phyloP scores from a whole-genome alignment of 345 rosid genomes.

The Hibiscus syriacus region DNA sequence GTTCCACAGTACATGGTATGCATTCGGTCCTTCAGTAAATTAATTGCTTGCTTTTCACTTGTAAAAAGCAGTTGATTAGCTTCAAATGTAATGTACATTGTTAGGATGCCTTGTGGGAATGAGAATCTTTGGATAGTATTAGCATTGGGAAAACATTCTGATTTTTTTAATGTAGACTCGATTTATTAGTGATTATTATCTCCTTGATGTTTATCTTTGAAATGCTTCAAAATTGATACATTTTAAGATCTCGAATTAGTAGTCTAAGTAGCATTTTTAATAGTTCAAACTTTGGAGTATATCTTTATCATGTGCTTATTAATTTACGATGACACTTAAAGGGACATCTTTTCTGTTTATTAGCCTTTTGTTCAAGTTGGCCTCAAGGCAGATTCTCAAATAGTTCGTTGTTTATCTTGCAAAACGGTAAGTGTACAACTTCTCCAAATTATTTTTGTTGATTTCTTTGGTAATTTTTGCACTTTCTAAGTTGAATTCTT shows the following conservation, averaged over 20 bases:
- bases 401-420: slow-evolving; percentile 62
- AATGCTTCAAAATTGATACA: not conserved
- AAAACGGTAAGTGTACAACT: slow-evolving; percentile 48
- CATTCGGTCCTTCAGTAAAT: not conserved
- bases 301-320: not conserved
- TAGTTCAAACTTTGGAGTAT: not conserved
- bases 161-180: not conserved
- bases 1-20: slow-evolving; percentile 73
- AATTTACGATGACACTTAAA: not conserved
- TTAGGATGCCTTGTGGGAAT: not conserved
- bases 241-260: not conserved
- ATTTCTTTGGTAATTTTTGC: slow-evolving; percentile 1
- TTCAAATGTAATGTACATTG: not conserved
- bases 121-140: not conserved
- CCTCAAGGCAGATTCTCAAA: slow-evolving; percentile 52
- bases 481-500: not conserved
- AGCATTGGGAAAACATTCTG: not conserved
- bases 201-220: not conserved
- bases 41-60: not conserved
- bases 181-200: not conserved
- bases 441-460: not conserved
- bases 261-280: not conserved
- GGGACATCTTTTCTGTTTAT: slow-evolving; percentile 12
- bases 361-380: slow-evolving; percentile 73
- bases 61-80: not conserved